A percentile compares a stretch with the other conserved stretches of the same genome.
These are phyloP conservation scores for Talaromyces verruculosus DNA, from an alignment of 2,329 filamentous ascomycete species.

Conservation along the genomic window DNA sequence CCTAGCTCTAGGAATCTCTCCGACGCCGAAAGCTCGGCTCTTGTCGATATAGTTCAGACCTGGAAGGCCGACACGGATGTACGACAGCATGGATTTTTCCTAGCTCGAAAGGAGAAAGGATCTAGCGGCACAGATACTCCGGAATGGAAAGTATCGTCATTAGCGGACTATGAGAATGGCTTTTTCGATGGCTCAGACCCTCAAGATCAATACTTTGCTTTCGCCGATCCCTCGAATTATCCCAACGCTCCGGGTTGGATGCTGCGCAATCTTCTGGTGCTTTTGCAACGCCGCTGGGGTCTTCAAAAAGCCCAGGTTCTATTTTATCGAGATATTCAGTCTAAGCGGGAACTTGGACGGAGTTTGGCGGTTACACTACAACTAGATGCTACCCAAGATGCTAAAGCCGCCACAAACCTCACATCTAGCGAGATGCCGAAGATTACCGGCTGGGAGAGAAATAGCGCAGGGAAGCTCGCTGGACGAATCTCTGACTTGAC, in stretches of 20 bases:
- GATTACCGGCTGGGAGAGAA: slow-evolving; percentile 92
- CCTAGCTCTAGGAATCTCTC: slow-evolving; percentile 50
- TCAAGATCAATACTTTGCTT: slow-evolving; percentile 79
- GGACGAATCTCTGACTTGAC: slow-evolving; percentile 78
- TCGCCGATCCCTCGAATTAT: slow-evolving; percentile 92
- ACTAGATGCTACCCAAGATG: slow-evolving; percentile 24
- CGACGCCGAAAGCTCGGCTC: slow-evolving; percentile 68
- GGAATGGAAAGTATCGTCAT: slow-evolving; percentile 73
- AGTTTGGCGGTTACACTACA: slow-evolving; percentile 73
- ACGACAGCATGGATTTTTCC: slow-evolving; percentile 89
- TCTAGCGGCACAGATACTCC: slow-evolving; percentile 52
- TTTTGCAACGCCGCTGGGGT: slow-evolving; percentile 79
- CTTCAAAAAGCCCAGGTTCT: slow-evolving; percentile 77
- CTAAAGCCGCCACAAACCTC: slow-evolving; percentile 30
- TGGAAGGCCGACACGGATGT: slow-evolving; percentile 82
- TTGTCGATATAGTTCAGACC: slow-evolving; percentile 81
- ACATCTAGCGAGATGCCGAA: slow-evolving; percentile 66
- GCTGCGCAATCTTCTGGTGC: slow-evolving; percentile 79
- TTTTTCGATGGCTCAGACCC: slow-evolving; percentile 75
- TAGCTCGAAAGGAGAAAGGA: slow-evolving; percentile 70
- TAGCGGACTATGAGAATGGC: slow-evolving; percentile 77
- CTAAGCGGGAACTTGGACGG: slow-evolving; percentile 72
- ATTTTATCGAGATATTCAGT: slow-evolving; percentile 83
- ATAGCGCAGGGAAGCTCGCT: slow-evolving; percentile 72
- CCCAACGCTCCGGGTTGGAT: slow-evolving; percentile 87